Evolutionary conservation across 2,329 filamentous ascomycete species (phyloP), one percentile per base, ranked within the genome.

Genomic region (Aspergillus amoenus): DNA sequence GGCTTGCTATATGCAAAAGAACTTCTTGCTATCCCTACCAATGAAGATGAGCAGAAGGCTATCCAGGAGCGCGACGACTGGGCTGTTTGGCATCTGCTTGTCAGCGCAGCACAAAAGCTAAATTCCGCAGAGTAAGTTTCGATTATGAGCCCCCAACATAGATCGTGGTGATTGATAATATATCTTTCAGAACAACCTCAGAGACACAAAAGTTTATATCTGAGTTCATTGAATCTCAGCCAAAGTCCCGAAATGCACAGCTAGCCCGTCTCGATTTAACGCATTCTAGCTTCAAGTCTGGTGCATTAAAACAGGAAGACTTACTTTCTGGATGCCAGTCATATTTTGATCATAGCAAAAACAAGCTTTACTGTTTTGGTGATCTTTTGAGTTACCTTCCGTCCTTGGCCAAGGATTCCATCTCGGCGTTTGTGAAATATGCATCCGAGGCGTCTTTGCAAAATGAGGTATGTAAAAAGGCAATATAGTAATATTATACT

Each of bases 331-430:
- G 66, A 15, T 79, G 73, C 54, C 67, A 73, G 54, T 60, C 67
- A 41, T 80, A 80, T 62, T 76, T 76, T 56, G 67, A 76, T 39
- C 62, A 62, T 7, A 76, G 76, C 60, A 72, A 72, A 15, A 66
- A 67, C 44, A 80, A 79, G 57, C 67, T 76, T 21, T 78, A 78
- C 60, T 78, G 76, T 56, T 80, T 79, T 52, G 68, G 70, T 51
- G 79, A 81, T 59, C 58, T 81, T 22, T 68, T 70, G 56, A 67
- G 64, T 43, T 73, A 77, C 52, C 48, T 75, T 3, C 60, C 62
- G 42, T 63, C 59, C 30, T 59, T 76, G 22, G 63, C 74, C 41
- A 67, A 67, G 37, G 53, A 62, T 13, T 56, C 60, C 2, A 55
- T 71, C 55, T 54, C 61, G 7, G 61, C 68, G n/a, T 68, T 74